A percentile compares a stretch with the other conserved stretches of the same genome.
phyloP scores from a whole-genome alignment of 2,329 filamentous ascomycete genomes.

The Botrytis elliptica region DNA sequence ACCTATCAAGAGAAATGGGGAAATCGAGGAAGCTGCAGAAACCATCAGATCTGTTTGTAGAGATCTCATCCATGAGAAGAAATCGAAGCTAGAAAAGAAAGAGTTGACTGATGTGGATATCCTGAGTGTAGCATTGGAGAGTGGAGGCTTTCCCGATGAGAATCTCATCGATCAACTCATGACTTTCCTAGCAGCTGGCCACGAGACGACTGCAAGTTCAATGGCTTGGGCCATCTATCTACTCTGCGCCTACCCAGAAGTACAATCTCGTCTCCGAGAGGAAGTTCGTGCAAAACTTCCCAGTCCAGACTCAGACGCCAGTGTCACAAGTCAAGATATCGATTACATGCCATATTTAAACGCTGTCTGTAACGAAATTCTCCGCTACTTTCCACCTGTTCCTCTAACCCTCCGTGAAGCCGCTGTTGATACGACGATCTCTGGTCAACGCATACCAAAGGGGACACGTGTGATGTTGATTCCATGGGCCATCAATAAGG shows the following conservation, averaged over 20 bases:
- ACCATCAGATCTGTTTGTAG: conserved; percentile 65
- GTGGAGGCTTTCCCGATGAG: conserved; percentile 72
- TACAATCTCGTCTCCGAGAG: conserved; percentile 64
- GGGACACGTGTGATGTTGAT: conserved; percentile 67
- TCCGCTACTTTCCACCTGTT: conserved; percentile 72
- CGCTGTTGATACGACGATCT: conserved; percentile 61
- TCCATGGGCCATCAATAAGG: conserved; percentile 68
- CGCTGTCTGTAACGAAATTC: conserved; percentile 74
- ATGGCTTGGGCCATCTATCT: conserved; percentile 75
- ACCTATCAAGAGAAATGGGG: conserved; percentile 69
- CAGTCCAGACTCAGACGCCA: conserved; percentile 42
- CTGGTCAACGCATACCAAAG: conserved; percentile 64
- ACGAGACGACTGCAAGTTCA: conserved; percentile 75
- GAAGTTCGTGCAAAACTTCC: conserved; percentile 66
- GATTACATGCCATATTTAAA: conserved; percentile 77
- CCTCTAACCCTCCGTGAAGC: conserved; percentile 68
- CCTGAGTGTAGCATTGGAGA: conserved; percentile 74
- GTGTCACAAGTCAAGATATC: conserved; percentile 56
- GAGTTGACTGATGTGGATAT: conserved; percentile 65
- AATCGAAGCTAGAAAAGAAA: conserved; percentile 51
- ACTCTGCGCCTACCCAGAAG: conserved; percentile 62
- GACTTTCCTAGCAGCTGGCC: conserved; percentile 82
- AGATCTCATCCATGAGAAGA: conserved; percentile 70
- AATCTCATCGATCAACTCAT: conserved; percentile 86
- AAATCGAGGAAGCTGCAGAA: conserved; percentile 54